Percentiles rank a stretch among this genome's conserved stretches.
Evolutionary conservation across 2,329 filamentous ascomycete genomes (phyloP).

Genomic region (Oidium heveae): DNA sequence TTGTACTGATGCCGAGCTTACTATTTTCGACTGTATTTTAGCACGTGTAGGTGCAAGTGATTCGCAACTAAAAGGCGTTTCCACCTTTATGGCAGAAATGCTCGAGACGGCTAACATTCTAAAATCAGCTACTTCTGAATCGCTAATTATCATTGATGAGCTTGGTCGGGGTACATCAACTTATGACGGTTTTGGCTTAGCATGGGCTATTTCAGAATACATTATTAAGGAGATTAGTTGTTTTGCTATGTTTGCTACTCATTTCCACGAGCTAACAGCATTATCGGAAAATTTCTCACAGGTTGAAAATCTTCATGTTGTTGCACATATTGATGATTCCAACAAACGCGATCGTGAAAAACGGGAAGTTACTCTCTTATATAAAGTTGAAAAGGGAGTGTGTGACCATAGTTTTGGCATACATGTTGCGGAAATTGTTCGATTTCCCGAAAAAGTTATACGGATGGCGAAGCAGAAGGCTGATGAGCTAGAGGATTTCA

Average conservation of each 20-base stretch:
- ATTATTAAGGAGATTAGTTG: constrained; percentile 89
- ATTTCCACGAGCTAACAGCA: constrained; percentile 93
- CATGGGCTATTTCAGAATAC: constrained; percentile 96
- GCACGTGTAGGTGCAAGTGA: constrained; percentile 89
- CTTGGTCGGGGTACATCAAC: constrained; percentile 90
- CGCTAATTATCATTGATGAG: constrained; percentile 95
- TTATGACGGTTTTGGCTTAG: constrained; percentile 95
- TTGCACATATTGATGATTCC: constrained; percentile 54
- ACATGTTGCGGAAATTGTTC: constrained; percentile 87
- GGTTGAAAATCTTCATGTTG: constrained; percentile 83
- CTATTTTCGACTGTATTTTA: constrained; percentile 90
- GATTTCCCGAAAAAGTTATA: constrained; percentile 90
- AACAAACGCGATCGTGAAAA: constrained; percentile 29
- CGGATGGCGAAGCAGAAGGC: constrained; percentile 99
- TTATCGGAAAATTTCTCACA: constrained; percentile 67
- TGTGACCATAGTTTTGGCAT: constrained; percentile 97
- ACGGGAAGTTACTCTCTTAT: constrained; percentile 56
- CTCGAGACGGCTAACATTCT: constrained; percentile 95
- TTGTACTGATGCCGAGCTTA: constrained; percentile 69
- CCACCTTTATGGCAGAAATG: constrained; percentile 99
- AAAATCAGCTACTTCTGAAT: constrained; percentile 85
- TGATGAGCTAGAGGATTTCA: constrained; percentile 92
- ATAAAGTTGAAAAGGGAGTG: constrained; percentile 87
- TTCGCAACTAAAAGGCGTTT: constrained; percentile 90
- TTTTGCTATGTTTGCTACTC: constrained; percentile 85